Evolutionary conservation across 441 rosid genomes (phyloP).

Genomic region (Geranium incanum): DNA sequence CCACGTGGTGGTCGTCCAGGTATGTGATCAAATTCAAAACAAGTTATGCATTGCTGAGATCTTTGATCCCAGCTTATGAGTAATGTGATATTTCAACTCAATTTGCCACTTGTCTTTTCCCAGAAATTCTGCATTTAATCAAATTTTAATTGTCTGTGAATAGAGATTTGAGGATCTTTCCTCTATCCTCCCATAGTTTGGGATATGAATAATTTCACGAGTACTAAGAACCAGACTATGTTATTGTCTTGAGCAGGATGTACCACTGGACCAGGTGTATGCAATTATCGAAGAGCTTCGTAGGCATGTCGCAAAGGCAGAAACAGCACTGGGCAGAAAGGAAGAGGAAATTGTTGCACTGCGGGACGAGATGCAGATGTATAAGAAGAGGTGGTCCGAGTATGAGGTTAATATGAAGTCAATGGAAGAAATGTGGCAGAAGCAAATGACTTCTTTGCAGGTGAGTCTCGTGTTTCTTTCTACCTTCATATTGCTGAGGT

Average conservation of each 20-base stretch:
- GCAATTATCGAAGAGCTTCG: conserved; percentile 63
- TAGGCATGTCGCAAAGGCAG: conserved; percentile 57
- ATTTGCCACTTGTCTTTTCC: not conserved
- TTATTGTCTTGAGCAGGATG: conserved; percentile 39
- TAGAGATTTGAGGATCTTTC: too few species aligned
- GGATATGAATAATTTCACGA: conserved; percentile 7
- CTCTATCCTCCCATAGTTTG: not conserved
- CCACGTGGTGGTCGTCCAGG: not conserved
- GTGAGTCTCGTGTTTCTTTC: conserved; percentile 30
- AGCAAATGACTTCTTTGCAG: conserved; percentile 79
- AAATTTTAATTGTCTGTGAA: too few species aligned
- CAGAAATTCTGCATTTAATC: too few species aligned
- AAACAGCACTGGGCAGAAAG: conserved; percentile 56
- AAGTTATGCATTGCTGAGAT: not conserved
- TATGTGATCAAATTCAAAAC: not conserved
- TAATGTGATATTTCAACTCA: not conserved
- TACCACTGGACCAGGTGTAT: conserved; percentile 44
- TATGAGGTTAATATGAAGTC: conserved; percentile 81
- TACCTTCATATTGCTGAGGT: too few species aligned
- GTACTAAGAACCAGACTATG: conserved; percentile 13
- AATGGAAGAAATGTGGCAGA: conserved; percentile 91
- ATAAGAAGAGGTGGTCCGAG: conserved; percentile 67
- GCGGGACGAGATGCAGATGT: conserved; percentile 61
- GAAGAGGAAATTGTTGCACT: conserved; percentile 73
- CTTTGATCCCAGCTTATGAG: not conserved